Conservation (phyloP, 1,284 basidiomycete genomes). For the Blastosporella zonata region DNA sequence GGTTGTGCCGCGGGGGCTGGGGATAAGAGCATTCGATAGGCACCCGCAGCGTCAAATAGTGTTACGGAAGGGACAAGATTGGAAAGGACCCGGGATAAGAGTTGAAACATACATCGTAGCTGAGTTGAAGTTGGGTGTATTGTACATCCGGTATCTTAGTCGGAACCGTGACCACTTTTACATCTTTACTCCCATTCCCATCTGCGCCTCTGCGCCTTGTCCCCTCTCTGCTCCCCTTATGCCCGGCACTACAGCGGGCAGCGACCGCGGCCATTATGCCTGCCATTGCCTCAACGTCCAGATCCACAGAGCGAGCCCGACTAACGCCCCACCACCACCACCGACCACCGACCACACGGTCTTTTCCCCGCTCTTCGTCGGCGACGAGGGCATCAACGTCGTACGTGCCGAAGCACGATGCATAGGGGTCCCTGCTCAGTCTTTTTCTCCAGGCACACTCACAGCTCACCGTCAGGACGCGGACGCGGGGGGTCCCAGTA, state of each 20-base stretch:
- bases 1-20: slow-evolving; percentile 15
- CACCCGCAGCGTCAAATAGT: slow-evolving; percentile 2
- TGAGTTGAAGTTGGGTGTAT: slow-evolving; percentile 1
- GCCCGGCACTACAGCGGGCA: slow-evolving; percentile 25
- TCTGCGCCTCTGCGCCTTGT: slow-evolving; percentile 18
- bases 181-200: slow-evolving; percentile 22
- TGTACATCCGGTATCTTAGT: slow-evolving; percentile 27
- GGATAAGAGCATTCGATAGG: not conserved
- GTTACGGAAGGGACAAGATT: slow-evolving; percentile 12
- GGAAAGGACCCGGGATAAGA: slow-evolving; percentile 7
- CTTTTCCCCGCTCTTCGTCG: slow-evolving; percentile 59
- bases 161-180: slow-evolving; percentile 24
- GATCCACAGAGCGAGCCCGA: slow-evolving; percentile 34
- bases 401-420: slow-evolving; percentile 38
- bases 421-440: slow-evolving; percentile 7
- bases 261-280: slow-evolving; percentile 34
- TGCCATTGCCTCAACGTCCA: slow-evolving; percentile 74
- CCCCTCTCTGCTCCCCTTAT: slow-evolving; percentile 20
- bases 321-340: slow-evolving; percentile 22
- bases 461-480: slow-evolving; percentile 67
- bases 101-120: slow-evolving; percentile 10
- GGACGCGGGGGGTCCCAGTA: slow-evolving; percentile 46
- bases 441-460: slow-evolving; percentile 50
- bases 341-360: slow-evolving; percentile 37
- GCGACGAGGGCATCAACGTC: slow-evolving; percentile 62